Conservation (phyloP, 495 filamentous ascomycete species). For the Physcia stellaris region DNA sequence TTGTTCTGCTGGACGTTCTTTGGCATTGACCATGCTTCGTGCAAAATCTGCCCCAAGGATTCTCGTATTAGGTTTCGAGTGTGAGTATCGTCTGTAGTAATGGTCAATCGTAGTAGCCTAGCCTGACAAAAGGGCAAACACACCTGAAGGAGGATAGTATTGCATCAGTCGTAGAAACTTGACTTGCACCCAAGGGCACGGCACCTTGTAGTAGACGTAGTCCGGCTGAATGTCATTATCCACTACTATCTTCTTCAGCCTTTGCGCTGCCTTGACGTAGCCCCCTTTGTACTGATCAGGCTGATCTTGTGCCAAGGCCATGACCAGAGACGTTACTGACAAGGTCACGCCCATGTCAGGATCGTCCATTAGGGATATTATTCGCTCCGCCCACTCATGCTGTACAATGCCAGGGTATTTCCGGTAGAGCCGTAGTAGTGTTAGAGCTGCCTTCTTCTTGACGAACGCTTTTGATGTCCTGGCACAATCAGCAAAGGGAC, state of each 20-base stretch:
- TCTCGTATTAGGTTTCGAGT: slow-evolving; percentile 86
- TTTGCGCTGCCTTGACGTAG: slow-evolving; percentile 82
- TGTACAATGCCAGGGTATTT: slow-evolving; percentile 89
- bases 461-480: slow-evolving; percentile 96
- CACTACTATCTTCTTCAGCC: slow-evolving; percentile 77
- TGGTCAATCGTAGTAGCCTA: slow-evolving; percentile 9
- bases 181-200: slow-evolving; percentile 96
- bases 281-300: slow-evolving; percentile 86
- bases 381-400: slow-evolving; percentile 91
- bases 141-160: slow-evolving; percentile 93
- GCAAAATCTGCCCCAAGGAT: slow-evolving; percentile 78
- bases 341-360: slow-evolving; percentile 86
- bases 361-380: slow-evolving; percentile 98
- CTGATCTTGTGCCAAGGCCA: slow-evolving; percentile 88
- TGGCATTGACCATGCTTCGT: slow-evolving; percentile 78
- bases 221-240: slow-evolving; percentile 77
- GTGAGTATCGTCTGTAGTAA: slow-evolving; percentile 65
- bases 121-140: slow-evolving; percentile 8
- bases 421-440: slow-evolving; percentile 86
- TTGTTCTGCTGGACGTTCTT: slow-evolving; percentile 99
- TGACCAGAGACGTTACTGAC: slow-evolving; percentile 91
- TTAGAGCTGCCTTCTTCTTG: slow-evolving; percentile 98
- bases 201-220: slow-evolving; percentile 97
- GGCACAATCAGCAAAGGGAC: slow-evolving; percentile 10
- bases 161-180: slow-evolving; percentile 84